phyloP scores from a whole-genome alignment of 192 early-diverging fungal genomes.

The Mortierella hygrophila region DNA sequence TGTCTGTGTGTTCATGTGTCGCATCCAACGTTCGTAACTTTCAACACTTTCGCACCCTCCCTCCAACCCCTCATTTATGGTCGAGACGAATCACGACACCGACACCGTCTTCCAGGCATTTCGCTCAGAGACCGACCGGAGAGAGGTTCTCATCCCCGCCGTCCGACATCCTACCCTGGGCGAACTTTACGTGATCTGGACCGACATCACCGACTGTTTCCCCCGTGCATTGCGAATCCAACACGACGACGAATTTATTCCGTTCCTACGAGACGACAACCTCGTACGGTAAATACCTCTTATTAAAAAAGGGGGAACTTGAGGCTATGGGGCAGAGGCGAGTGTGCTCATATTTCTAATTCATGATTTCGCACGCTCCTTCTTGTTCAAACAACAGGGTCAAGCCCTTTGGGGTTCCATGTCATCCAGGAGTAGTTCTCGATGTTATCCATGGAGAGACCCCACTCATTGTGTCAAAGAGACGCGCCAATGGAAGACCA shows the following conservation, averaged over 20 bases:
- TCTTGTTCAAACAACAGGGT: constrained; percentile 9
- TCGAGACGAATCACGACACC: constrained; percentile 4
- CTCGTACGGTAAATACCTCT: constrained; percentile 21
- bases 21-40: too few relatives aligned
- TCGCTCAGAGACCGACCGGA: background rate
- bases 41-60: background rate
- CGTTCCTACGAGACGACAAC: constrained; percentile 22
- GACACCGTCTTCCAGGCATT: constrained; percentile 12
- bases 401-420: constrained; percentile 20
- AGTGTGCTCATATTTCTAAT: background rate
- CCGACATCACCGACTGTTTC: constrained; percentile 40
- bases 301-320: background rate
- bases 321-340: background rate
- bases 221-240: constrained; percentile 28
- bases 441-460: constrained; percentile 13
- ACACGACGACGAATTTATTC: constrained; percentile 30
- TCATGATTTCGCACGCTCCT: background rate
- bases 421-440: constrained; percentile 12
- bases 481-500: background rate
- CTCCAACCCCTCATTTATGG: background rate
- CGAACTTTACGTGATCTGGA: constrained; percentile 39
- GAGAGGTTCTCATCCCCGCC: constrained; percentile 13
- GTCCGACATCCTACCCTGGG: constrained; percentile 14
- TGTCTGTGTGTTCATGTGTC: too few relatives aligned
- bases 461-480: background rate